phyloP scores from a whole-genome alignment of 164 flowering plant genomes.

The grape (Vitis vinifera) region ASM3070453v1 NC_081822.1:36058001-36058500 shows the following conservation, averaged over 20 bases:
- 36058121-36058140: too few relatives aligned
- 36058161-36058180: too few relatives aligned
- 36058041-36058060: too few relatives aligned
- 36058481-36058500: constrained; percentile 91
- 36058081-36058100: too few relatives aligned
- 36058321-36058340: constrained; percentile 55
- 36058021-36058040: not conserved
- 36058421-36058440: constrained; percentile 24
- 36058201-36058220: too few relatives aligned
- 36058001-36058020: too few relatives aligned
- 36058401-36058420: not conserved
- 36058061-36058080: too few relatives aligned
- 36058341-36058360: constrained; percentile 50
- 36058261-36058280: constrained; percentile 81
- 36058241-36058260: constrained; percentile 24
- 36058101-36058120: too few relatives aligned
- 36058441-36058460: constrained; percentile 50
- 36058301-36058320: constrained; percentile 65
- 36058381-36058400: not conserved
- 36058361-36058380: constrained; percentile 7
- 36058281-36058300: constrained; percentile 79
- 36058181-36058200: too few relatives aligned
- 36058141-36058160: too few relatives aligned
- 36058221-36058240: too few relatives aligned
- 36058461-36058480: constrained; percentile 57